Base-by-base conservation (phyloP, 2,329 filamentous ascomycete species). In the Cytospora mali region DNA sequence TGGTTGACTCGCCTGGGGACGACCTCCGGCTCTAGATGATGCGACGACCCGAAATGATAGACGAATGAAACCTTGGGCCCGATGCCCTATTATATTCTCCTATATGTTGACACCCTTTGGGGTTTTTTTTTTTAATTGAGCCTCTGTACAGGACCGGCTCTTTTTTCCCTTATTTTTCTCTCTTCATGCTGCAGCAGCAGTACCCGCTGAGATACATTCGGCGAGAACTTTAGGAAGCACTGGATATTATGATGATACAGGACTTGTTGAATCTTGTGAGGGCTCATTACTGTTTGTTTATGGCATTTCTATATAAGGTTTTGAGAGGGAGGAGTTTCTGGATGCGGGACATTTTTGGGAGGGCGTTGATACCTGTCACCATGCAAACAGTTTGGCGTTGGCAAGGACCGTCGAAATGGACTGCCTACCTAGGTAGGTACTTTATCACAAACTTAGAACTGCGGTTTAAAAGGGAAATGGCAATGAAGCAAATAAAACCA, bases 341-440 rank as follows among this genome's bases (percentile, higher is more conserved):
- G 29, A 46, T 25, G 29, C 42, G 28, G 14, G 23, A 14, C 33
- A 13, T 23, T 33, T 23, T 28, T 46, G 49, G 23, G 57, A 52
- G 31, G 23, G 42, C 46, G 10, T 52, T 52, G 48, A 59, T 59
- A 59, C 49, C 46, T 25, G 31, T 53, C 35, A n/a, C n/a, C n/a
- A 53, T 39, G n/a, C 49, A 35, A 27, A 59, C 57, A 53, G 33
- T 33, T 42, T 31, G 49, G 25, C 33, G 49, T 59, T 59, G 18
- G 51, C 11, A 27, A 18, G 50, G n/a, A n/a, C n/a, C n/a, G n/a
- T n/a, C n/a, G 49, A 6, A 31, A 6, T 31, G 29, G 9, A 31
- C n/a, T n/a, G n/a, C n/a, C n/a, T n/a, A n/a, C n/a, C n/a, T n/a
- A n/a, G n/a, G n/a, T n/a, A n/a, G n/a, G n/a, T n/a, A n/a, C n/a